Evolutionary conservation across 2,329 filamentous ascomycete species (phyloP), one percentile per base, ranked within the genome.

Genomic region (Trichoderma cornu-damae): DNA sequence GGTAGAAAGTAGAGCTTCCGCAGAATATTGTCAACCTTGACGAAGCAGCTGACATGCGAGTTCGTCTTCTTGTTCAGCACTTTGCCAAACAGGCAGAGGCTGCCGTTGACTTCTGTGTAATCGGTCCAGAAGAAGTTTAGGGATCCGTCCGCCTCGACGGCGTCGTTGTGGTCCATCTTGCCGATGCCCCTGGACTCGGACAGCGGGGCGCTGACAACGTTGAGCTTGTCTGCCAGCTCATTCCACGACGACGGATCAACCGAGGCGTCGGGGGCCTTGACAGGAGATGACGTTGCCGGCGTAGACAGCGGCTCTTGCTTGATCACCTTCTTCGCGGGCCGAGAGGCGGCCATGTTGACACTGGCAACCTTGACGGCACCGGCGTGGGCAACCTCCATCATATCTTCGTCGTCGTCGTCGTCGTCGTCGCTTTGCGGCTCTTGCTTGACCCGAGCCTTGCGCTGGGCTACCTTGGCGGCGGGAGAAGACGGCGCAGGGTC

Each of bases 61-160:
- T 83, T 85, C 1, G 84, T 89, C 66, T 85, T 88, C 72, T 92
- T 96, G 75, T 96, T 91, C 66, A 91, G 85, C 22, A 96, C 93
- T 69, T 99, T 99, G 62, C 94, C 94, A 68, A 99, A 97, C 9
- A 99, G 80, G 70, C 91, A 97, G 8, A 99, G 77, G 64, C 86
- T 94, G 59, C 93, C 93, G 66, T 92, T 91, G 69, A 96, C 78
- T 69, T 99, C 94, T 1, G 88, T 90, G 68, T 96, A 99, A 72
- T 99, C 94, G 6, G 89, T 88, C 94, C 94, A 99, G 76, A 96
- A 99, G 77, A 99, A 90, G 64, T 87, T 87, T 28, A 99, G 78
- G 64, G 89, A 95, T 34, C 93, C 94, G 67, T 99, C 92, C 61
- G 89, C 85, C 70, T 97, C 93, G n/a, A 96, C 75, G n/a, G 89